Evolutionary conservation across 805 yeast genomes (phyloP).

Genomic region (Teunomyces cretensis): DNA sequence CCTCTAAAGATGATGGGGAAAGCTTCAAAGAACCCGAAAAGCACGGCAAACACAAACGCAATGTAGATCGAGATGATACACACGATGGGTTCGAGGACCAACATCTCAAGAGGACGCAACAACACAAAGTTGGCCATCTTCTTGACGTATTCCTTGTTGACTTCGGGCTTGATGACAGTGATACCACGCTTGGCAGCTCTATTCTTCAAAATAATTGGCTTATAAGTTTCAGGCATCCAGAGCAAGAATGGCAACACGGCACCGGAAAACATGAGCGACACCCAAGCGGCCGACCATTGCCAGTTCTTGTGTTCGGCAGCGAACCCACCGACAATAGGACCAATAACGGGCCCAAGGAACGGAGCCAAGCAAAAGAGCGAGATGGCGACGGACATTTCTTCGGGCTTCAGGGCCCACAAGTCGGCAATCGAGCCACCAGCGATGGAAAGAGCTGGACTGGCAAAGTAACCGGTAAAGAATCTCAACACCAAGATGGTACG

Average conservation of each 20-base stretch:
- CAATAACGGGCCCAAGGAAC: conserved; percentile 75
- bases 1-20: conserved; percentile 73
- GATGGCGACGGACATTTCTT: conserved; percentile 70
- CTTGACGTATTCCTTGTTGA: conserved; percentile 38
- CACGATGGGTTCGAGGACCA: conserved; percentile 73
- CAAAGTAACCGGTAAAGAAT: conserved; percentile 71
- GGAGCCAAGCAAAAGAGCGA: conserved; percentile 77
- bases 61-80: conserved; percentile 64
- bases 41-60: conserved; percentile 73
- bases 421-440: conserved; percentile 85
- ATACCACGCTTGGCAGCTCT: conserved; percentile 64
- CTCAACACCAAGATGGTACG: conserved; percentile 63
- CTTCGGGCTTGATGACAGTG: conserved; percentile 37
- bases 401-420: conserved; percentile 56
- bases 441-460: conserved; percentile 80
- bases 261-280: conserved; percentile 66
- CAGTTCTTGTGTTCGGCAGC: conserved; percentile 64
- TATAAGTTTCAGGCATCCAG: conserved; percentile 71
- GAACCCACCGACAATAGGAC: conserved; percentile 74
- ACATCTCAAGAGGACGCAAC: conserved; percentile 66
- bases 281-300: conserved; percentile 71
- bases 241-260: conserved; percentile 51
- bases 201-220: conserved; percentile 57
- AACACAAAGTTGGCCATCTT: conserved; percentile 50
- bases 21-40: conserved; percentile 80